Evolutionary conservation across 208 protist species (phyloP), one percentile per base, ranked within the genome.

Genomic region (Polymyxa betae): DNA sequence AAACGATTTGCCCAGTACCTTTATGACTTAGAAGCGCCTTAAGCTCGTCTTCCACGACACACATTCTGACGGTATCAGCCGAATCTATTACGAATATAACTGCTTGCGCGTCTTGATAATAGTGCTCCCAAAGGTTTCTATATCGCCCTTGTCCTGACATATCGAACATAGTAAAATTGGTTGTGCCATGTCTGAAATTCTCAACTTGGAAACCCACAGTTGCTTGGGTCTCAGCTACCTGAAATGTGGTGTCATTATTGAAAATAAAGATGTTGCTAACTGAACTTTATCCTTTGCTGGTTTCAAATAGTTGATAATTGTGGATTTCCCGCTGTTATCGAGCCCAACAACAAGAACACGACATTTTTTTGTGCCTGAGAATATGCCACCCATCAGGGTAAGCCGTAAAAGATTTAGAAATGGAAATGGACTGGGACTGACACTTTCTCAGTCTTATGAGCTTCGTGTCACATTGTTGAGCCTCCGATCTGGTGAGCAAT

Each of bases 61-160:
- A 92, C 90, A 96, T 93, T 40, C 95, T 88, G 49, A 96, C 38
- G 72, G 91, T 91, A 91, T 96, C 94, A 5, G 93, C 90, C 43
- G 90, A 91, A 54, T 96, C 95, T 32, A 96, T 93, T 38, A 96
- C 95, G 92, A 96, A 96, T 35, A 96, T 95, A 90, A 96, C 93
- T 16, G 89, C 95, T 44, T 94, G 68, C 1, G 90, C 43, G 0
- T 93, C 91, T 64, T 93, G 92, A 68, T 94, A 95, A 89, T 95
- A 95, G 52, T 94, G 90, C 46, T 94, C 94, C 95, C 95, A 96
- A 0, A 95, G 91, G 32, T 77, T 90, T 20, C 93, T 41, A 49
- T 94, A 94, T 45, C 94, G 77, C n/a, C 94, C 93, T 54, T 93
- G 92, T 16, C 95, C 95, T 35, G 90, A 94, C 94, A 96, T 96